Evolutionary conservation across 768 basidiomycete species (phyloP).

Genomic region (Leccinum pellstonianum): DNA sequence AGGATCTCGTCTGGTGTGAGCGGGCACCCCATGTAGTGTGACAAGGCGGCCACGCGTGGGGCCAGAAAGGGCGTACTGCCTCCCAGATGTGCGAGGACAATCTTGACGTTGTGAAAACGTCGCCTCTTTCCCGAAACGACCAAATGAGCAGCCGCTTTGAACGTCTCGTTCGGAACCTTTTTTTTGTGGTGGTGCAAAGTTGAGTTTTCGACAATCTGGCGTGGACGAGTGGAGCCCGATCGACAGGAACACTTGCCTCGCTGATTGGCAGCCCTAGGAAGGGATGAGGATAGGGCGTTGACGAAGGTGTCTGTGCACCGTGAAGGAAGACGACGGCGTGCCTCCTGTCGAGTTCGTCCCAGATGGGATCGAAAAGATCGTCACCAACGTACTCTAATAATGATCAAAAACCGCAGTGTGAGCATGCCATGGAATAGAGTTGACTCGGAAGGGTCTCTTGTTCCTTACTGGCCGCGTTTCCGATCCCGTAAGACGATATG

Average conservation of each 20-base stretch:
- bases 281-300: slow-evolving; percentile 61
- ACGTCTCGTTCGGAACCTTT: slow-evolving; percentile 80
- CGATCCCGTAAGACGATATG: slow-evolving; percentile 65
- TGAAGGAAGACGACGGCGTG: slow-evolving; percentile 68
- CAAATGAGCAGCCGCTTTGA: slow-evolving; percentile 76
- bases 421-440: not conserved
- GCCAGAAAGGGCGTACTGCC: slow-evolving; percentile 66
- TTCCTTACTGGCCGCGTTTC: slow-evolving; percentile 49
- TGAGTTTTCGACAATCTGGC: not conserved
- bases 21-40: slow-evolving; percentile 66
- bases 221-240: slow-evolving; percentile 3
- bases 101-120: slow-evolving; percentile 54
- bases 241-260: slow-evolving; percentile 44
- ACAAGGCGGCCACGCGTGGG: slow-evolving; percentile 64
- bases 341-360: slow-evolving; percentile 65
- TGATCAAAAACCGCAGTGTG: not conserved
- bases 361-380: slow-evolving; percentile 60
- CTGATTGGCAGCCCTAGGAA: slow-evolving; percentile 66
- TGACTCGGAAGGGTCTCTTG: not conserved
- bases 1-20: slow-evolving; percentile 66
- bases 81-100: slow-evolving; percentile 75
- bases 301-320: slow-evolving; percentile 64
- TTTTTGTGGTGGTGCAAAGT: not conserved
- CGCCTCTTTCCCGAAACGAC: slow-evolving; percentile 72
- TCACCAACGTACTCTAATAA: slow-evolving; percentile 63